Evolutionary conservation across 768 basidiomycete genomes (phyloP), one percentile per base, ranked within the genome.

Genomic region (Hebeloma cylindrosporum): DNA sequence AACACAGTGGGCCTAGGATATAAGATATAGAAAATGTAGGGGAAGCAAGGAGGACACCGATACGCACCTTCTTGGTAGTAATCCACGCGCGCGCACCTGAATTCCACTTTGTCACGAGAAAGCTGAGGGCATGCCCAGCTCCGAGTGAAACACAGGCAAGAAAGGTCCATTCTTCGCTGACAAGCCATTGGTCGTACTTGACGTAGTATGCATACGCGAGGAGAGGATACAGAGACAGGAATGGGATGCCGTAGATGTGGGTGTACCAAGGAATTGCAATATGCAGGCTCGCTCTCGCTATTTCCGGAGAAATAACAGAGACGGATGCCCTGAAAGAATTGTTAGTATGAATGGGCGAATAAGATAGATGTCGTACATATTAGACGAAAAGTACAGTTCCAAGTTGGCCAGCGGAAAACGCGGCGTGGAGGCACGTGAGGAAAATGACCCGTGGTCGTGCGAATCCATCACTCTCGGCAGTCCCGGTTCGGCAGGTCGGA

Each of bases 141-240:
- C 88, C 88, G 6, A 99, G 78, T 3, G 82, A 68, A 10, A 94
- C 85, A 53, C 88, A 93, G 27, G 88, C 89, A 16, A 98, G 78
- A 62, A 98, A 99, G 0, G 96, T 95, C 94, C 94, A 98, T 63
- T 98, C 95, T 67, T 95, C 93, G 45, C 88, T 90, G 59, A 84
- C 78, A 43, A 97, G 71, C 88, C 90, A 96, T 50, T 83, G 70
- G 57, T 95, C 90, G 65, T 97, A 96, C 64, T 79, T 85, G 66
- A 93, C 65, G 57, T 85, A 90, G 73, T 97, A 98, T 16, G 93
- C 86, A 64, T 95, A 96, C 18, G 87, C 88, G 22, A 90, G 77
- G 22, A 93, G 62, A 0, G 90, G 90, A 51, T 92, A 93, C 37
- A 92, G 70, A 1, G 76, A 78, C n/a, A 92, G 73, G 57, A 89